Conservation (phyloP, 1,284 basidiomycete genomes). For the Ceratobasidium sp. region DNA sequence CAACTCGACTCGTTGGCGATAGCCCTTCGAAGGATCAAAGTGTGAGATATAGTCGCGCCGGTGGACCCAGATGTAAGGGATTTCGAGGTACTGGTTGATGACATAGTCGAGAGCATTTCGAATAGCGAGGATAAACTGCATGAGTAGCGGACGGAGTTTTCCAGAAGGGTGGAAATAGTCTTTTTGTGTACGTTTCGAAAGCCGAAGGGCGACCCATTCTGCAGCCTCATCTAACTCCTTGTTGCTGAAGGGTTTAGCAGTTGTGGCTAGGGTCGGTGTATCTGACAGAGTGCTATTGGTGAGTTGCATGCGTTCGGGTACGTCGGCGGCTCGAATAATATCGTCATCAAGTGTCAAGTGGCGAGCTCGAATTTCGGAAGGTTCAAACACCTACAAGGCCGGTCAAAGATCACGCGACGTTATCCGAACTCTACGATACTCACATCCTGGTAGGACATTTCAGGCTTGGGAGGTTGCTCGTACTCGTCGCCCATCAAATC, state of each 20-base stretch:
- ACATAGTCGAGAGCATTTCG: constrained; percentile 82
- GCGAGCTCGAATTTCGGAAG: constrained; percentile 91
- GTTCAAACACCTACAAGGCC: constrained; percentile 86
- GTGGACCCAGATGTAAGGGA: constrained; percentile 94
- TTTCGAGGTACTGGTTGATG: constrained; percentile 88
- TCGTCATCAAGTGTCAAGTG: constrained; percentile 96
- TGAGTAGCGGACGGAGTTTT: constrained; percentile 64
- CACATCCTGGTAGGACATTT: constrained; percentile 90
- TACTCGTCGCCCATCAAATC: constrained; percentile 61
- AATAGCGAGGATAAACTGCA: constrained; percentile 80
- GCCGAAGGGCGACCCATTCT: constrained; percentile 85
- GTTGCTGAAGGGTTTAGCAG: constrained; percentile 67
- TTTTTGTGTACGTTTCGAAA: constrained; percentile 79
- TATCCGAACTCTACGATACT: constrained; percentile 49
- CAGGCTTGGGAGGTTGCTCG: constrained; percentile 68
- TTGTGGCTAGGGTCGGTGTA: constrained; percentile 67
- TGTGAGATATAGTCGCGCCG: constrained; percentile 89
- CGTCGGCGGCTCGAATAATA: constrained; percentile 86
- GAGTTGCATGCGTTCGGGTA: constrained; percentile 97
- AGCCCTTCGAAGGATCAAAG: constrained; percentile 59
- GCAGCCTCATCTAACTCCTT: constrained; percentile 81
- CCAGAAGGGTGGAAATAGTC: constrained; percentile 75
- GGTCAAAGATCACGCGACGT: constrained; percentile 21
- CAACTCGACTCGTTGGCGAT: constrained; percentile 62
- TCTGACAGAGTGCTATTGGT: constrained; percentile 83